phyloP scores from a whole-genome alignment of 2,329 filamentous ascomycete species.

The Monilinia laxa region DNA sequence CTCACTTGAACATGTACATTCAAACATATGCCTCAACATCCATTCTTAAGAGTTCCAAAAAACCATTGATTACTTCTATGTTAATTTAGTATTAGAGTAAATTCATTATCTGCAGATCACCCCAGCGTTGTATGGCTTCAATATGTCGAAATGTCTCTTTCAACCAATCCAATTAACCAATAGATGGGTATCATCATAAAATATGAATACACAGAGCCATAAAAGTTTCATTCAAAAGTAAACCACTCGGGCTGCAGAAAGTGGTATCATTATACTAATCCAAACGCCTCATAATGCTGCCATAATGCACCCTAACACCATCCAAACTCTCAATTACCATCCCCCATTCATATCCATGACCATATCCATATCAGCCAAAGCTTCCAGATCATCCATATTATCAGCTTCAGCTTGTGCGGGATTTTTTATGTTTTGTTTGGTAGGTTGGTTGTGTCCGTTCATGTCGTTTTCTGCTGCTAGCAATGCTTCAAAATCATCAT shows the following conservation, averaged over 20 bases:
- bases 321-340: slow-evolving; percentile 11
- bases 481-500: slow-evolving; percentile 37
- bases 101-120: background rate
- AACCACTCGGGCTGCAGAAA: background rate
- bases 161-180: background rate
- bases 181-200: background rate
- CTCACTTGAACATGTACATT: background rate
- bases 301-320: slow-evolving; percentile 13
- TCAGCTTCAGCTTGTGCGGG: slow-evolving; percentile 30
- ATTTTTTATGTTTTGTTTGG: slow-evolving; percentile 11
- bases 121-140: background rate
- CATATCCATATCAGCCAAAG: slow-evolving; percentile 65
- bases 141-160: background rate
- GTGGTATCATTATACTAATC: slow-evolving; percentile 8
- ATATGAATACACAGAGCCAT: background rate
- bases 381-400: slow-evolving; percentile 48
- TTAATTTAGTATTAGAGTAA: no score
- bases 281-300: slow-evolving; percentile 23
- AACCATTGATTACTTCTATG: background rate
- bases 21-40: background rate
- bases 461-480: slow-evolving; percentile 35
- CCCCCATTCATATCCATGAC: slow-evolving; percentile 42
- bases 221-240: background rate
- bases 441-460: slow-evolving; percentile 15
- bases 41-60: background rate